Percentiles rank a stretch among this genome's conserved stretches.
Evolutionary conservation across 148 eudicot species (phyloP).

Genomic region (Euryodendron excelsum): DNA sequence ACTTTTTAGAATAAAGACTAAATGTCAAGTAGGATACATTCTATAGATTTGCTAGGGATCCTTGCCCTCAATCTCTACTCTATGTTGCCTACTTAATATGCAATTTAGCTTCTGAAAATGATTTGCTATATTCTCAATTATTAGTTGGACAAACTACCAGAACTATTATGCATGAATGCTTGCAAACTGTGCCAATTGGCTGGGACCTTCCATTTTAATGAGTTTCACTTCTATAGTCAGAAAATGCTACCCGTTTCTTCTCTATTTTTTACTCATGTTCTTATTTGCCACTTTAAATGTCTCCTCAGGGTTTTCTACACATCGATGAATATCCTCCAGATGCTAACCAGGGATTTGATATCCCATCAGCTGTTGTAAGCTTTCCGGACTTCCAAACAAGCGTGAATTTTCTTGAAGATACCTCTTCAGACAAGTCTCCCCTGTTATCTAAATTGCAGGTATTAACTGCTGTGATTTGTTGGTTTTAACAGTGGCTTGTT

Average conservation of each 20-base stretch:
- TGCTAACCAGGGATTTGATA: slow-evolving; percentile 99
- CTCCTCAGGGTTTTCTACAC: slow-evolving; percentile 85
- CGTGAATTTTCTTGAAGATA: slow-evolving; percentile 43
- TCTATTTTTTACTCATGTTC: not conserved
- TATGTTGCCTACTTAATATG: too few relatives aligned
- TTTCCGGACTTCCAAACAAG: slow-evolving; percentile 74
- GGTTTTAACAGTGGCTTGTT: not conserved
- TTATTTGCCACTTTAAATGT: slow-evolving; percentile 10
- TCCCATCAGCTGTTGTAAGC: slow-evolving; percentile 89
- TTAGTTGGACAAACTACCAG: too few relatives aligned
- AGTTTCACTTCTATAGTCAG: too few relatives aligned
- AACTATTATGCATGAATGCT: too few relatives aligned
- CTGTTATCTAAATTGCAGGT: slow-evolving; percentile 70
- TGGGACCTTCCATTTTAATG: too few relatives aligned
- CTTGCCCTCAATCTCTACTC: too few relatives aligned
- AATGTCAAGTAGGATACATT: too few relatives aligned
- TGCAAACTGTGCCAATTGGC: too few relatives aligned
- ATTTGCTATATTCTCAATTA: too few relatives aligned
- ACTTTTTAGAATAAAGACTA: too few relatives aligned
- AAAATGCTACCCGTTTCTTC: not conserved
- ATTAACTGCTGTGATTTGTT: slow-evolving; percentile 16
- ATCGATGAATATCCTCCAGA: slow-evolving; percentile 98
- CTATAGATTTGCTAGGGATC: too few relatives aligned
- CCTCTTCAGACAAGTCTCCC: slow-evolving; percentile 39
- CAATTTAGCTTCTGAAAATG: too few relatives aligned